Base-by-base conservation (phyloP, 768 basidiomycete species). In the Serendipita vermifera region DNA sequence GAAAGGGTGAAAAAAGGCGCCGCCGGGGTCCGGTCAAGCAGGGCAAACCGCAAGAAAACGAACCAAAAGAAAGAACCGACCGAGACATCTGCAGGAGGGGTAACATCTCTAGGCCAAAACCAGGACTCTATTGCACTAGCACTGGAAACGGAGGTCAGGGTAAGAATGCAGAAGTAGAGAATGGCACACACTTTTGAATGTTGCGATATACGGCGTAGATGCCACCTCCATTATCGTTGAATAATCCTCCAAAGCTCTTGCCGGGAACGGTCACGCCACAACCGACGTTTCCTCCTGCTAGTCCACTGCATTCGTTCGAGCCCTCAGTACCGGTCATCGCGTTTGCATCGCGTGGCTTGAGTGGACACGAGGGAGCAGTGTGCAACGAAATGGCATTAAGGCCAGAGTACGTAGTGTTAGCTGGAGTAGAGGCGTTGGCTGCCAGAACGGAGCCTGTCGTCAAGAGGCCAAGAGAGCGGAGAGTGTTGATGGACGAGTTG, bases 31-130 rank as follows among this genome's bases (percentile, higher is more conserved):
- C 24, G 9, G n/a, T n/a, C n/a, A n/a, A n/a, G n/a, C n/a, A n/a
- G n/a, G n/a, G n/a, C n/a, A n/a, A n/a, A n/a, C n/a, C n/a, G n/a
- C n/a, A n/a, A n/a, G n/a, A n/a, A n/a, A n/a, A n/a, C n/a, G n/a
- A n/a, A n/a, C n/a, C 35, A 36, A 36, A 36, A 36, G 35, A 36
- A 9, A 36, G 35, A n/a, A 43, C 41, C 14, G 14, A 43, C 41
- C 20, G 24, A 22, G 11, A 43, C 41, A 11, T 43, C 41, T 9
- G 41, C 41, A 13, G 41, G 41, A 43, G 41, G 41, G 9, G 41
- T 43, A 13, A 43, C 41, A 24, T 43, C 41, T 22, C 41, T 11
- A 43, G 41, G 41, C 41, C 41, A 43, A 22, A 43, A 43, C 41
- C 41, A 43, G 14, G 41, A 13, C 24, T 43, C 14, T 13, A 43